A percentile compares a stretch with the other conserved stretches of the same genome.
These are phyloP conservation scores for Phytophthora ohioensis DNA, from an alignment of 352 stramenopile genomes.

Conservation along the genomic window DNA sequence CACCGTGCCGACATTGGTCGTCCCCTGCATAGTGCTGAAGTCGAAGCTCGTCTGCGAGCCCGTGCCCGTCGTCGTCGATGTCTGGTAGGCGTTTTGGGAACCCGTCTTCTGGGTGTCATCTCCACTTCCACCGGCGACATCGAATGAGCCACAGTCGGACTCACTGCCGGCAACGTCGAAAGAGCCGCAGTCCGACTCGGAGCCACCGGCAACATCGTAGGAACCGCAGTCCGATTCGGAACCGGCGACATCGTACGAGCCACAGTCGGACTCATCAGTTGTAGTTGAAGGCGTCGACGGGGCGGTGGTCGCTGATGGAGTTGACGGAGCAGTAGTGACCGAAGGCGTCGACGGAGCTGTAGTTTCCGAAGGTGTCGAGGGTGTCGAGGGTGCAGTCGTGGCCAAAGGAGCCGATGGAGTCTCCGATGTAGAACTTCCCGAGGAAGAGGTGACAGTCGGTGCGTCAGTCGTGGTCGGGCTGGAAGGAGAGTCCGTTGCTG, in stretches of 20 bases:
- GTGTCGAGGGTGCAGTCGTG: neutral
- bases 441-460: conserved; percentile 12
- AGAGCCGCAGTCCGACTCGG: conserved; percentile 25
- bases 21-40: conserved; percentile 24
- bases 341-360: conserved; percentile 17
- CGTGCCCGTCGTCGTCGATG: neutral
- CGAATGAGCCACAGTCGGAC: conserved; percentile 23
- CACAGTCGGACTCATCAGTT: conserved; percentile 19
- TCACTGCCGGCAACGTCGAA: conserved; percentile 8
- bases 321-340: conserved; percentile 7
- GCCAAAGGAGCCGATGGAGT: conserved; percentile 4
- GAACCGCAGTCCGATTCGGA: conserved; percentile 17
- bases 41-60: conserved; percentile 30
- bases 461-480: conserved; percentile 8
- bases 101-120: conserved; percentile 4
- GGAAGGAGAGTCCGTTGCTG: conserved; percentile 17
- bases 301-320: neutral
- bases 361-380: conserved; percentile 8
- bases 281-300: conserved; percentile 9
- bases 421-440: neutral
- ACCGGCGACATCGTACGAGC: conserved; percentile 20
- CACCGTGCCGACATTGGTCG: conserved; percentile 21
- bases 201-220: conserved; percentile 15
- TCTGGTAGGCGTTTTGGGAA: conserved; percentile 2
- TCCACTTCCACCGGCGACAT: conserved; percentile 11